A percentile compares a stretch with the other conserved stretches of the same genome.
Conservation (phyloP, 129 eudicot genomes). For the Lactuca sativa region DNA sequence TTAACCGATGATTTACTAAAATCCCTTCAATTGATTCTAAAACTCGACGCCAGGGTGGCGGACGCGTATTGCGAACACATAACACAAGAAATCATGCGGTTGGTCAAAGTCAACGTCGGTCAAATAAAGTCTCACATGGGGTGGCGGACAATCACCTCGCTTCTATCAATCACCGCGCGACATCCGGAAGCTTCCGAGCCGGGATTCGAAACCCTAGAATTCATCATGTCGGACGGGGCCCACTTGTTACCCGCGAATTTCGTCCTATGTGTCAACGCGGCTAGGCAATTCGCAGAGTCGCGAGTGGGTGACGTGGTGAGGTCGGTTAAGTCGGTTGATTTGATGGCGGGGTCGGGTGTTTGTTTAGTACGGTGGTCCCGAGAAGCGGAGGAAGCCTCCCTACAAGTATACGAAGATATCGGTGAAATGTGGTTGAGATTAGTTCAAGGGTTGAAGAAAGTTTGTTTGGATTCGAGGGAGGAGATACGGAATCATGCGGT, state of each 20-base stretch:
- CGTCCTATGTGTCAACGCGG: slow-evolving; percentile 64
- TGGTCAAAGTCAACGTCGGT: slow-evolving; percentile 70
- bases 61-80: slow-evolving; percentile 82
- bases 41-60: slow-evolving; percentile 88
- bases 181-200: slow-evolving; percentile 84
- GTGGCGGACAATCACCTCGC: slow-evolving; percentile 75
- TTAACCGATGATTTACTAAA: slow-evolving; percentile 75
- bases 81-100: slow-evolving; percentile 74
- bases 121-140: slow-evolving; percentile 86
- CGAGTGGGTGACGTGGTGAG: slow-evolving; percentile 62
- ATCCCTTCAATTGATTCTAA: slow-evolving; percentile 65
- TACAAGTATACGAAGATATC: slow-evolving; percentile 60
- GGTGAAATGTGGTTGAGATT: slow-evolving; percentile 84
- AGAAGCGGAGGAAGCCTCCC: slow-evolving; percentile 52
- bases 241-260: slow-evolving; percentile 74
- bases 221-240: slow-evolving; percentile 75
- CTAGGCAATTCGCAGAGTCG: slow-evolving; percentile 82
- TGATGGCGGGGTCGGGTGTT: slow-evolving; percentile 67
- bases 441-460: slow-evolving; percentile 60
- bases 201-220: slow-evolving; percentile 68
- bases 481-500: slow-evolving; percentile 75
- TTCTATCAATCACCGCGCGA: slow-evolving; percentile 68
- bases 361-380: slow-evolving; percentile 61
- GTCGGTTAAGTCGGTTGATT: slow-evolving; percentile 55
- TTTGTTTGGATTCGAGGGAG: slow-evolving; percentile 67